Base-by-base conservation (phyloP, 306 rosid species). In the Betula pendula region DNA sequence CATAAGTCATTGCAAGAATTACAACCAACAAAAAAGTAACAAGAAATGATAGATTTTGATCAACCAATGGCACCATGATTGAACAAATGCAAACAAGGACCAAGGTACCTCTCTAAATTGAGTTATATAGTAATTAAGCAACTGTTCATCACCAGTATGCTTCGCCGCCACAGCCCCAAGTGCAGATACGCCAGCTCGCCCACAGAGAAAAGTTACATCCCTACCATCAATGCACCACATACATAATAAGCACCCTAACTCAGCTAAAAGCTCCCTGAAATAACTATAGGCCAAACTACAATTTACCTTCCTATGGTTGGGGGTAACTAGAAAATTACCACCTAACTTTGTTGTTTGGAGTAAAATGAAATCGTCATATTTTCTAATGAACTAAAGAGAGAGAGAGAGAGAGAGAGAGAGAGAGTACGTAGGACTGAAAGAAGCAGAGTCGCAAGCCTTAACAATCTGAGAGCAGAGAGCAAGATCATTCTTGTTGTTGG, bases 131-230 rank as follows among this genome's bases (percentile, higher is more conserved):
- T 88, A 81, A 24, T 63, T 75, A 49, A 88, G 74, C 56, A 80
- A 85, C 63, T 73, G 83, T 52, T 73, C 72, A 78, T 90, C 89
- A 6, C 89, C 87, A 1, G 24, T 75, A 62, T 75, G 81, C 74
- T 90, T 92, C 9, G 93, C 96, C 58, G 72, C 82, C 40, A 90
- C 95, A 70, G 93, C 97, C 7, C 95, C 97, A 81, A 92, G 89
- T 42, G 90, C 90, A 59, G 90, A 90, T 59, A 92, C 88, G 69
- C 95, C 93, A 38, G 89, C 91, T 65, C 93, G 92, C 58, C 97
- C 97, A 72, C 93, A 90, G 50, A 92, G 76, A 51, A 92, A 90
- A 35, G 88, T 86, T 13, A 85, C 92, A 60, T 85, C 90, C 87
- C 95, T 92, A 77, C 51, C 73, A 85, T 33, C 72, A 72, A 65